Evolutionary conservation across 2,329 filamentous ascomycete species (phyloP).

Genomic region (Blastomyces gilchristii): DNA sequence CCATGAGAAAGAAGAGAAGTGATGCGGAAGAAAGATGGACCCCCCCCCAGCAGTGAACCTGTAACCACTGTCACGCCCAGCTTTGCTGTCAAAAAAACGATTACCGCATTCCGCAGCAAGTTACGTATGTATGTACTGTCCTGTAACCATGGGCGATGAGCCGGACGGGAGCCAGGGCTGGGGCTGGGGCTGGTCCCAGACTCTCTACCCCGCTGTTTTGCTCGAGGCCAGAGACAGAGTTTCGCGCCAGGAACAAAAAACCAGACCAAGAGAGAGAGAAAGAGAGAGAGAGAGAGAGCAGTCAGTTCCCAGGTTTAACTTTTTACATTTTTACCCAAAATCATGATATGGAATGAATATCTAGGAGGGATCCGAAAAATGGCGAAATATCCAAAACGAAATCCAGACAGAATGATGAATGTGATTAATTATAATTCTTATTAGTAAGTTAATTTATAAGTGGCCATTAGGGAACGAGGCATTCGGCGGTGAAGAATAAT

Average conservation of each 20-base stretch:
- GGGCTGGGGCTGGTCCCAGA: neutral
- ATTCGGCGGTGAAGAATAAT: conserved; percentile 1
- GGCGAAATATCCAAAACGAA: no score
- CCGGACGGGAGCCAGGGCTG: neutral
- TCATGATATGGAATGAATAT: no score
- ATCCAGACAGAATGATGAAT: no score
- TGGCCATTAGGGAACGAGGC: neutral
- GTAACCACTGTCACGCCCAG: neutral
- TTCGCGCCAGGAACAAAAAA: conserved; percentile 1
- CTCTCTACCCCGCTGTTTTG: neutral
- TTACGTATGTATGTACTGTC: neutral
- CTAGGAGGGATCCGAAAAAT: no score
- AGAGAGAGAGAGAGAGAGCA: no score
- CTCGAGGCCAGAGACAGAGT: neutral
- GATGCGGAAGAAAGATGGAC: no score
- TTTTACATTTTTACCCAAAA: no score
- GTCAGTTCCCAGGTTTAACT: no score
- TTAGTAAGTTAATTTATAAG: no score
- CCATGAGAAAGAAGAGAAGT: no score
- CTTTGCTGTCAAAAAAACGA: neutral
- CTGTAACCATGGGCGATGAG: neutral
- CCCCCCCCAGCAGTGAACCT: neutral
- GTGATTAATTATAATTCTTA: no score
- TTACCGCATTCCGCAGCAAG: neutral
- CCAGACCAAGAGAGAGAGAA: neutral